Evolutionary conservation across 805 yeast species (phyloP), one percentile per base, ranked within the genome.

Genomic region (Kodamaea sagamina): DNA sequence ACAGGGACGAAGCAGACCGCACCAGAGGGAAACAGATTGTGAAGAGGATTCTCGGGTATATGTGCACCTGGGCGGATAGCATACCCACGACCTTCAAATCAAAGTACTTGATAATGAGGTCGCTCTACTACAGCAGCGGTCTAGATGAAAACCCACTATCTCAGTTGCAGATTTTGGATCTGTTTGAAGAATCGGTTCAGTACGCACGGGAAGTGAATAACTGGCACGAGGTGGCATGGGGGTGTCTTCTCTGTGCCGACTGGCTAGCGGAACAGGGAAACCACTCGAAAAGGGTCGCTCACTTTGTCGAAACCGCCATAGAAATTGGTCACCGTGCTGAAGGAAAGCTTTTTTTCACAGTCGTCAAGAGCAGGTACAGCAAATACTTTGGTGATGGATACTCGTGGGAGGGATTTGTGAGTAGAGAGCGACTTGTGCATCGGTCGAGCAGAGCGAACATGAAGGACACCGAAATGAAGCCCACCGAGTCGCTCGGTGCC

Each of bases 151-250:
- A 45, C 2, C 27, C 25, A 0, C 17, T 25, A 1, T 52, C 69
- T 4, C 64, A 65, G 13, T 50, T 77, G 15, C 68, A 62, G 16
- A 59, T 68, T 3, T 51, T 77, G 6, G 81, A 77, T 45, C 47
- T 58, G 12, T 77, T 69, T 50, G 77, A 74, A 41, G 68, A 61
- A 17, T 73, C 79, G 0, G 61, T 75, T n/a, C 70, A 65, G n/a
- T 39, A 46, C 3, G 72, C 77, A 1, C 52, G 56, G 4, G 47
- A 48, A n/a, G 45, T 54, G 27, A 59, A 61, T 8, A 51, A 60
- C 13, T 55, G 63, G 50, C 57, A 63, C 19, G 78, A 74, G 38
- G 63, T 62, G 4, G 78, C 74, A 2, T 44, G 67, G 39, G 64
- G 65, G 6, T 61, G 67, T 44, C 69, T 71, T 41, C 57, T 70